These are phyloP conservation scores for Globisporangium solare DNA, from an alignment of 352 stramenopile species.

Conservation along the genomic window DNA sequence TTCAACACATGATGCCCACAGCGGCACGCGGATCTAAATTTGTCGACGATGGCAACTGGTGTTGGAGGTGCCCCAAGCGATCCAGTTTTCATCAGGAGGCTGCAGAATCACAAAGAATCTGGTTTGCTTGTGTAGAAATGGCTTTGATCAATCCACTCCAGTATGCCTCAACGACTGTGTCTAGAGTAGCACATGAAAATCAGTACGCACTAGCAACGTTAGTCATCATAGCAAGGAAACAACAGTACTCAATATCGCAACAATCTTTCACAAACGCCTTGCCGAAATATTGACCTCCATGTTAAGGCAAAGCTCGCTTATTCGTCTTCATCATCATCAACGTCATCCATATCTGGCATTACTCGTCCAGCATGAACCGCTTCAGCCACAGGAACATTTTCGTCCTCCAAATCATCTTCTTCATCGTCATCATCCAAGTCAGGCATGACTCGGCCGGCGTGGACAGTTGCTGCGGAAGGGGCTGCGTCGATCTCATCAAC, in stretches of 20 bases:
- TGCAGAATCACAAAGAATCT: background rate
- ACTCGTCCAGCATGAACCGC: constrained; percentile 48
- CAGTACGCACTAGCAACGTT: no score
- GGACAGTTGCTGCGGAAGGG: constrained; percentile 6
- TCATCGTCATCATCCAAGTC: constrained; percentile 16
- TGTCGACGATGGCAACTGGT: background rate
- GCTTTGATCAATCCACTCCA: no score
- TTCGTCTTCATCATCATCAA: constrained; percentile 31
- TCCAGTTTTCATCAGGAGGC: background rate
- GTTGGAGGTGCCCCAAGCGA: background rate
- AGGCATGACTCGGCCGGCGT: constrained; percentile 13
- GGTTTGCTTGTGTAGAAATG: background rate
- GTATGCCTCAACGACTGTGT: no score
- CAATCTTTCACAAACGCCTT: background rate
- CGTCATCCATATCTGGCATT: constrained; percentile 47
- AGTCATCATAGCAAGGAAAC: no score
- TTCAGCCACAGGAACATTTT: background rate
- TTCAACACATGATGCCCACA: background rate
- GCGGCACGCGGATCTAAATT: background rate
- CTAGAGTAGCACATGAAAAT: no score
- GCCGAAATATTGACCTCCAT: background rate
- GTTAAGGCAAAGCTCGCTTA: background rate
- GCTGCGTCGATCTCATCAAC: background rate
- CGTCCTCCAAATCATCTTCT: constrained; percentile 20
- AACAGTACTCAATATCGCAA: background rate